Percentiles rank a stretch among this genome's conserved stretches.
These are phyloP conservation scores for Claviceps fusiformis DNA, from an alignment of 2,329 filamentous ascomycete species.

Conservation along the genomic window DNA sequence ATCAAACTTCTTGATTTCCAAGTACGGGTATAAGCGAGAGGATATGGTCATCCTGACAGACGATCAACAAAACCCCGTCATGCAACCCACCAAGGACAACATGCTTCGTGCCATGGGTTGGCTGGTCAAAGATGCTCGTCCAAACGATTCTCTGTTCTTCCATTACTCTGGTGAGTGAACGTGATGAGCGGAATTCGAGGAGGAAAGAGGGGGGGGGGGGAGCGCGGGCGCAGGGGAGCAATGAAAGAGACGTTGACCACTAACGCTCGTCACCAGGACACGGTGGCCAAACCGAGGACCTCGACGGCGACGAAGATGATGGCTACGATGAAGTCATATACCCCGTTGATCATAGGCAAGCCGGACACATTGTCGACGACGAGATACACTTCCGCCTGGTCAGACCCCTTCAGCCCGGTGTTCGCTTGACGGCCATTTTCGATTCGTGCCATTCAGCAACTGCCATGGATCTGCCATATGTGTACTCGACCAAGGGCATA, in stretches of 20 bases:
- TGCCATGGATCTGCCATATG: slow-evolving; percentile 62
- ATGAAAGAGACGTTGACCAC: neutral
- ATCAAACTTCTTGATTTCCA: slow-evolving; percentile 53
- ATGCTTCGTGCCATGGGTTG: slow-evolving; percentile 64
- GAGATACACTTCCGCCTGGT: slow-evolving; percentile 72
- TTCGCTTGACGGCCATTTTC: slow-evolving; percentile 72
- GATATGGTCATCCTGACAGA: slow-evolving; percentile 72
- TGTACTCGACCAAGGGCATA: slow-evolving; percentile 68
- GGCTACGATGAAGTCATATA: slow-evolving; percentile 70
- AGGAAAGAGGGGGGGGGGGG: no score
- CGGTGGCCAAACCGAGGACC: slow-evolving; percentile 60
- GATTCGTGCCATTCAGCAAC: slow-evolving; percentile 72
- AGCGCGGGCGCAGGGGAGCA: neutral
- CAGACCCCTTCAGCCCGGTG: slow-evolving; percentile 61
- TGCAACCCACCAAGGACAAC: slow-evolving; percentile 62
- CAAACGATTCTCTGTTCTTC: slow-evolving; percentile 66
- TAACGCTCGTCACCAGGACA: slow-evolving; percentile 38
- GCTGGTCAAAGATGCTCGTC: slow-evolving; percentile 56
- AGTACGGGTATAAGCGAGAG: slow-evolving; percentile 59
- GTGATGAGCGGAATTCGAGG: neutral
- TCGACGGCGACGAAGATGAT: slow-evolving; percentile 65
- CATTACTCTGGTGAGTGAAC: slow-evolving; percentile 52
- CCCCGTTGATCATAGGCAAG: slow-evolving; percentile 55
- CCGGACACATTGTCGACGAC: slow-evolving; percentile 66
- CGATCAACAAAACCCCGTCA: slow-evolving; percentile 55